Conservation (phyloP, 78 protist species). For the Dictyostelium brefeldianum region DNA sequence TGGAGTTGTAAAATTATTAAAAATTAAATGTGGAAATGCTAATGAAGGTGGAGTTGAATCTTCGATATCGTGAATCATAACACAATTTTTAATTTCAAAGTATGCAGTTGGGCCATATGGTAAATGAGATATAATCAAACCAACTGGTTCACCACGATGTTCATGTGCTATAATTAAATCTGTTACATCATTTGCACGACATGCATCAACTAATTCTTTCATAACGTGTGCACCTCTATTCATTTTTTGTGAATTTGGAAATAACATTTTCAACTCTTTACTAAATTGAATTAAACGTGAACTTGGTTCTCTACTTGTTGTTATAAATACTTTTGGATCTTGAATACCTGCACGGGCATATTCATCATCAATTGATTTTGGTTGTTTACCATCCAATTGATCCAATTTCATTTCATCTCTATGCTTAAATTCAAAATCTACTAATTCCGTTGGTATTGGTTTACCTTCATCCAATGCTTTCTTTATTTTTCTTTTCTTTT, state of each 20-base stretch:
- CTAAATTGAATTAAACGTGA: conserved; percentile 93
- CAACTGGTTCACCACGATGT: conserved; percentile 98
- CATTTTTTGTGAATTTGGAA: conserved; percentile 97
- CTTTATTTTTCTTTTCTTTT: conserved; percentile 86
- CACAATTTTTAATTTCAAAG: conserved; percentile 94
- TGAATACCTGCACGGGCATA: conserved; percentile 96
- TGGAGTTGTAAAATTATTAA: conserved; percentile 93
- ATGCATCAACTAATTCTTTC: conserved; percentile 93
- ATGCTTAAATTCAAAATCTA: conserved; percentile 77
- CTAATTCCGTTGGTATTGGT: conserved; percentile 93
- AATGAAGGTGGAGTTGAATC: conserved; percentile 85
- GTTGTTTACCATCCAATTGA: conserved; percentile 21
- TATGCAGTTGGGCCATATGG: conserved; percentile 99
- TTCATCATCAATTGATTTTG: conserved; percentile 97
- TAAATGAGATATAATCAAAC: conserved; percentile 97
- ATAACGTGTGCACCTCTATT: conserved; percentile 96
- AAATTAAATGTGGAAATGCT: conserved; percentile 98
- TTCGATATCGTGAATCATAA: conserved; percentile 97
- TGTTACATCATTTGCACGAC: conserved; percentile 93
- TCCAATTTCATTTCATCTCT: conserved; percentile 67
- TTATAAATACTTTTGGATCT: conserved; percentile 97
- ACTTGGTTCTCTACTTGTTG: conserved; percentile 98
- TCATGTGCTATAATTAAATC: conserved; percentile 99
- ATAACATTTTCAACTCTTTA: conserved; percentile 90
- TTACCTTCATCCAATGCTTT: conserved; percentile 88